Conservation (phyloP, 2,329 filamentous ascomycete genomes). For the Nectriaceae sp. region DNA sequence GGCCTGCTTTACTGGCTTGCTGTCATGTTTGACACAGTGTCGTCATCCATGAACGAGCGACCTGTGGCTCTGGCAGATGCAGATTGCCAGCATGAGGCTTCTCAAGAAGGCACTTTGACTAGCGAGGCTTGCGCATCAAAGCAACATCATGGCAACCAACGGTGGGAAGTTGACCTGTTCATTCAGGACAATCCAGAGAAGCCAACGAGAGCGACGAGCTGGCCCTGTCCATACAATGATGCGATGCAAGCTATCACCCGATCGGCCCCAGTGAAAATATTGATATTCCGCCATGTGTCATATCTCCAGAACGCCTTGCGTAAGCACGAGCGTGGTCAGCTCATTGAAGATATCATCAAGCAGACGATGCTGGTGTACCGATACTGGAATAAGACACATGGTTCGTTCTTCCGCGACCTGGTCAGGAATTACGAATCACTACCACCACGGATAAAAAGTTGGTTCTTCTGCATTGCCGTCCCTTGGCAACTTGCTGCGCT, state of each 20-base stretch:
- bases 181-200: conserved; percentile 26
- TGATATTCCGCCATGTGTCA: conserved; percentile 56
- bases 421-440: conserved; percentile 50
- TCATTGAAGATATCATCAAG: conserved; percentile 50
- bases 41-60: conserved; percentile 47
- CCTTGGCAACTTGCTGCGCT: conserved; percentile 60
- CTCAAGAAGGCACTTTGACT: not conserved
- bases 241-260: conserved; percentile 50
- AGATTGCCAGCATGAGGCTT: conserved; percentile 25
- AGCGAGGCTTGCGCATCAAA: conserved; percentile 19
- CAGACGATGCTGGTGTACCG: conserved; percentile 50
- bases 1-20: conserved; percentile 57
- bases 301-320: conserved; percentile 53
- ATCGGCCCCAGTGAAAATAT: conserved; percentile 58
- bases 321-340: conserved; percentile 34
- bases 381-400: conserved; percentile 56
- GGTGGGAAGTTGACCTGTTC: conserved; percentile 20
- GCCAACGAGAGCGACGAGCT: conserved; percentile 32
- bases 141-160: not conserved
- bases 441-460: conserved; percentile 55
- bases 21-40: conserved; percentile 58
- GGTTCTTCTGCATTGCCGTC: conserved; percentile 57
- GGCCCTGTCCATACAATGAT: conserved; percentile 55
- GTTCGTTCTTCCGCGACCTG: conserved; percentile 52
- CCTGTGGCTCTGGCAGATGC: conserved; percentile 33